These are phyloP conservation scores for Lactuca saligna DNA, from an alignment of 129 eudicot genomes.

Conservation along the genomic window DNA sequence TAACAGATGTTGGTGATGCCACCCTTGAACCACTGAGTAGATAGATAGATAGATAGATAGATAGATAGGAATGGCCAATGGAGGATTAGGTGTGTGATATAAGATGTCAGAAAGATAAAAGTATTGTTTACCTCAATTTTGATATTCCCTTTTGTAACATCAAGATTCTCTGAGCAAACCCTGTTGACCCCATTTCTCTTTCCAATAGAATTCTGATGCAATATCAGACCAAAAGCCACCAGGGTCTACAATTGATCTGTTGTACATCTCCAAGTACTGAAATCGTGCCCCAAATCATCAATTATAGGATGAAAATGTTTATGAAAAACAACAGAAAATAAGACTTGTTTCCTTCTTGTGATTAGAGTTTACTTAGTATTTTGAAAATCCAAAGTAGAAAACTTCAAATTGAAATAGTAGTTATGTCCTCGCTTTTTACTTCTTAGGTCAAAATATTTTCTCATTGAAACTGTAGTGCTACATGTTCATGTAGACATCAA, in stretches of 20 bases:
- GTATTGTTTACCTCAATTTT: slow-evolving; percentile 59
- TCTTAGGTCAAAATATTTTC: background rate
- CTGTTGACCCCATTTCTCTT: slow-evolving; percentile 61
- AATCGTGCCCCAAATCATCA: slow-evolving; percentile 8
- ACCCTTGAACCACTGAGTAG: slow-evolving; percentile 92
- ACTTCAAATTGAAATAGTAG: background rate
- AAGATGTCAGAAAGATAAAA: background rate
- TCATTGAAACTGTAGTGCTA: background rate
- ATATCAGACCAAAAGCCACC: slow-evolving; percentile 96
- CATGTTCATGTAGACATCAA: background rate
- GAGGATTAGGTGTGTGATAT: slow-evolving; percentile 3
- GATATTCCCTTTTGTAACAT: slow-evolving; percentile 73
- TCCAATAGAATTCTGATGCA: slow-evolving; percentile 83
- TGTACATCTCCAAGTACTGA: slow-evolving; percentile 91
- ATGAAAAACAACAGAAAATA: slow-evolving; percentile 3
- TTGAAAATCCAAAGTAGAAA: slow-evolving; percentile 2
- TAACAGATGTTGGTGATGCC: slow-evolving; percentile 93
- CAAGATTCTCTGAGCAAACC: slow-evolving; percentile 78
- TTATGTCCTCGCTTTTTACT: background rate
- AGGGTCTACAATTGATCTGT: slow-evolving; percentile 77
- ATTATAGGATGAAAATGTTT: background rate
- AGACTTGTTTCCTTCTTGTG: slow-evolving; percentile 4
- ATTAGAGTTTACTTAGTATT: slow-evolving; percentile 1
- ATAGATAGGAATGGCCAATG: slow-evolving; percentile 8
- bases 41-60: background rate